Base-by-base conservation (phyloP, 495 filamentous ascomycete genomes). In the Podospora pseudocomata region DNA sequence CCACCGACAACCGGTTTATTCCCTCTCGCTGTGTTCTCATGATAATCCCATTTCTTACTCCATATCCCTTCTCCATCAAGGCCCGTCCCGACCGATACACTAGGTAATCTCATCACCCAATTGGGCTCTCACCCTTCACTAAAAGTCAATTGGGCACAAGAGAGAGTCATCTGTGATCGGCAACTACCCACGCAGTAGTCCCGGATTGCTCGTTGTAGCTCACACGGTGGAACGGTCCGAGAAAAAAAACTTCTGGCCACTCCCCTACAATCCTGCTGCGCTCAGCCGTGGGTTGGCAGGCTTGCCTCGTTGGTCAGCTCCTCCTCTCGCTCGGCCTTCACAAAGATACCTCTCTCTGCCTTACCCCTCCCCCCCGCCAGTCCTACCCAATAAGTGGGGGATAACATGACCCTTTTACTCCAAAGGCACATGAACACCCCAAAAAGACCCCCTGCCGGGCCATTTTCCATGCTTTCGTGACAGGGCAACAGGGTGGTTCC, bases 391-490 rank as follows among this genome's bases (percentile, higher is more conserved):
- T 70, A 56, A 26, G 44, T 66, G 30, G 53, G 62, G 58, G 64
- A 59, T 23, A 60, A 70, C 70, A 67, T 72, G 70, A 72, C 70
- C 65, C 39, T 69, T 67, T 61, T 59, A 58, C 63, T 13, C 7
- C 39, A 11, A 49, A 16, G 1, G 39, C 39, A 49, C 39, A 49
- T 49, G 39, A 49, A 49, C 39, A 49, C 39, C 39, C 7, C 7
- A 16, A 16, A 49, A 11, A 13, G 39, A 49, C 39, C 23, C 23
- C 23, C 39, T 49, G 39, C 39, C 39, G 39, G 39, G 39, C 39
- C 39, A 49, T 49, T 13, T 49, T 49, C 39, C 39, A 49, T 49
- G 13, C 39, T 49, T 18, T 49, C 15, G 39, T 49, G 13, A 16
- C 39, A 49, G 7, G 39, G 39, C 9, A 49, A 1, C 34, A 49